Percentiles rank a stretch among this genome's conserved stretches.
Evolutionary conservation across 2,329 filamentous ascomycete genomes (phyloP).

Genomic region (Knufia petricola): DNA sequence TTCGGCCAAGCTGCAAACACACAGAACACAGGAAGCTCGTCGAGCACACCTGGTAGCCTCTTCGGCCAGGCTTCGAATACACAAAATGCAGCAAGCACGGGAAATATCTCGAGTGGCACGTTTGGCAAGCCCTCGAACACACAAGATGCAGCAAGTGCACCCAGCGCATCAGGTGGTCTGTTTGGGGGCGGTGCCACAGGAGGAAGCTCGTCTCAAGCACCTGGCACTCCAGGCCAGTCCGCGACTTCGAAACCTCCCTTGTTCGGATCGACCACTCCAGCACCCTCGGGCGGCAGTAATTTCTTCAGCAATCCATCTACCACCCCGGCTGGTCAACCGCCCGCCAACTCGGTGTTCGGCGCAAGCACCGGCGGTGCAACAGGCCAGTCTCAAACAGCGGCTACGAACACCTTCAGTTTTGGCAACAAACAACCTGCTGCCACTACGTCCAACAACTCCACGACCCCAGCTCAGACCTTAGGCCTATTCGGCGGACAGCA

Average conservation of each 20-base stretch:
- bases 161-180: background rate
- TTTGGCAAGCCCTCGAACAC: background rate
- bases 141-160: background rate
- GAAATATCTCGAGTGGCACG: background rate
- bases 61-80: conserved; percentile 5
- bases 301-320: conserved; percentile 36
- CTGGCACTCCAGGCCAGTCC: conserved; percentile 12
- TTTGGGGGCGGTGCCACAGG: background rate
- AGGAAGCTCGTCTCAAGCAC: conserved; percentile 8
- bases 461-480: background rate
- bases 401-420: conserved; percentile 1
- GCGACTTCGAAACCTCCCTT: conserved; percentile 24
- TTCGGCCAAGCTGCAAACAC: conserved; percentile 13
- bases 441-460: conserved; percentile 6
- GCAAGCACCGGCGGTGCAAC: conserved; percentile 24
- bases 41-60: conserved; percentile 2
- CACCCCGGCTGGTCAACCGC: conserved; percentile 42
- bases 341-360: conserved; percentile 25
- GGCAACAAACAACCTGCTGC: conserved; percentile 14
- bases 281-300: conserved; percentile 28
- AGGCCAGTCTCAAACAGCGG: background rate
- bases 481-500: background rate
- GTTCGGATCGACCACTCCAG: conserved; percentile 30
- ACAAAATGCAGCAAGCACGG: background rate
- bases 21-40: conserved; percentile 2